Percentiles rank a stretch among this genome's conserved stretches.
Conservation (phyloP, 2,329 filamentous ascomycete species). For the Trichoderma guizhouense region DNA sequence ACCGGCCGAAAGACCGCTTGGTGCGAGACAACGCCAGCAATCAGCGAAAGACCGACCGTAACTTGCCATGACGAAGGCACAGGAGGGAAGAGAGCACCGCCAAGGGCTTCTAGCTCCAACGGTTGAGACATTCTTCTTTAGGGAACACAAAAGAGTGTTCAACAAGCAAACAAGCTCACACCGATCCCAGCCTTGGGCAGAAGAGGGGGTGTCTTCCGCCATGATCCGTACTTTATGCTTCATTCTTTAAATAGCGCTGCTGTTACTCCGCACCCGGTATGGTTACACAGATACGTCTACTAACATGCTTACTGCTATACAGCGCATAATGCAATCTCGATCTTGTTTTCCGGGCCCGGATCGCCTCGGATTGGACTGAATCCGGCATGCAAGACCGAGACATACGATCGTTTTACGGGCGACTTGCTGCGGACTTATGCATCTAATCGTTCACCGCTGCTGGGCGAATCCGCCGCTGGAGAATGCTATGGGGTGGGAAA, state of each 20-base stretch:
- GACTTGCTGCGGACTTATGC: not conserved
- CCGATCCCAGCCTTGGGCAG: too few species aligned
- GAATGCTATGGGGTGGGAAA: not conserved
- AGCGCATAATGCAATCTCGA: not conserved
- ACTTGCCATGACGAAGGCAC: not conserved
- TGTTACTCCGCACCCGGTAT: not conserved
- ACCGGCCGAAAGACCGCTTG: not conserved
- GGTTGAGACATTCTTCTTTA: not conserved
- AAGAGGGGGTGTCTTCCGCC: not conserved
- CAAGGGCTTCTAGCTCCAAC: not conserved
- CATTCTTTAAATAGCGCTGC: not conserved
- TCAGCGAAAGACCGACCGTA: not conserved
- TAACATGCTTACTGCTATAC: not conserved
- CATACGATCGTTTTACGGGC: not conserved
- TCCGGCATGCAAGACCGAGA: not conserved
- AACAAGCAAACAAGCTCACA: not conserved
- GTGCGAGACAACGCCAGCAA: not conserved
- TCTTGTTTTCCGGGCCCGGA: not conserved
- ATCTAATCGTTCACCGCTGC: not conserved
- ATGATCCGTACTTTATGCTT: not conserved
- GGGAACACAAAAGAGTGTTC: not conserved
- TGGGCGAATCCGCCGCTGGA: not conserved
- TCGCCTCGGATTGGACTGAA: not conserved
- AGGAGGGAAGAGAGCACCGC: not conserved
- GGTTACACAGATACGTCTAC: not conserved